Conservation (phyloP, 306 rosid genomes). For the Malus orientalis region DNA sequence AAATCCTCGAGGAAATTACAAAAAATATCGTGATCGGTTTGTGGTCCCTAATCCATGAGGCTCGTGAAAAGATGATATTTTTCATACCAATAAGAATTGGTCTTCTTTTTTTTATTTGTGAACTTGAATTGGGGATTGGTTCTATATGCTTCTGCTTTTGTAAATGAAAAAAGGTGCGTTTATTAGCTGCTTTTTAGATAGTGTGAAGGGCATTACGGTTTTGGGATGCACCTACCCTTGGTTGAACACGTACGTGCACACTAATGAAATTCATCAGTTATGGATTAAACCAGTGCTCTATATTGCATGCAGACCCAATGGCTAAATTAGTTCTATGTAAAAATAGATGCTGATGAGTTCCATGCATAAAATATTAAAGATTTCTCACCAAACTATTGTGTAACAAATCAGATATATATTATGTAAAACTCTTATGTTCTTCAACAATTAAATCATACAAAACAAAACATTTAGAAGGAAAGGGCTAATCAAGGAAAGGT, state of each 20-base stretch:
- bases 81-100: conserved; percentile 27
- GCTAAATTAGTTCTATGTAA: background rate
- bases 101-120: conserved; percentile 27
- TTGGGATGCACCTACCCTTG: conserved; percentile 21
- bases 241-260: conserved; percentile 3
- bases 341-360: background rate
- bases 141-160: conserved; percentile 23
- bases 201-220: conserved; percentile 40
- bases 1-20: conserved; percentile 6
- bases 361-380: background rate
- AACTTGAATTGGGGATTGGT: conserved; percentile 24
- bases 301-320: background rate
- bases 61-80: conserved; percentile 28
- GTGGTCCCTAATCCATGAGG: conserved; percentile 46
- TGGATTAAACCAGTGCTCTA: background rate
- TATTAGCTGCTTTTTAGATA: conserved; percentile 19
- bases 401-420: background rate
- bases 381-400: background rate
- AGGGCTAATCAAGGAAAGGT: background rate
- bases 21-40: conserved; percentile 26
- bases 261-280: background rate
- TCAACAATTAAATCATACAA: too few species aligned
- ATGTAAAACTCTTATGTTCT: background rate
- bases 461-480: background rate
- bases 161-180: conserved; percentile 21